Conservation (phyloP, 768 basidiomycete species). For the Hortiboletus flavorubellus region DNA sequence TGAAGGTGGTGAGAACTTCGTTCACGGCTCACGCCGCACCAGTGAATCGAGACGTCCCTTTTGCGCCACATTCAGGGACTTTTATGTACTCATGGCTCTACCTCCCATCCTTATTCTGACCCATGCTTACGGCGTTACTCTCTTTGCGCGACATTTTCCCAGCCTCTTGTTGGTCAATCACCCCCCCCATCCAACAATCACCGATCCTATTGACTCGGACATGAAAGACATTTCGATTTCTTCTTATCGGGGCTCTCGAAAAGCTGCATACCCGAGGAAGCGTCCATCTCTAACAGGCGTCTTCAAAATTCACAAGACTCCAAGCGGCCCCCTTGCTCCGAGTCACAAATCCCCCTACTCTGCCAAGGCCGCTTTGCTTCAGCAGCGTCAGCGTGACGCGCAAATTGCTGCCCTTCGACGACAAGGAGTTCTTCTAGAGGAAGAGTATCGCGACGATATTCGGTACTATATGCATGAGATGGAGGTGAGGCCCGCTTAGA, state of each 20-base stretch:
- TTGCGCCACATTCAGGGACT: constrained; percentile 1
- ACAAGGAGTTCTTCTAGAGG: constrained; percentile 81
- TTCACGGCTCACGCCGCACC: background rate
- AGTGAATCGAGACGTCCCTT: background rate
- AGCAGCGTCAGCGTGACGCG: constrained; percentile 66
- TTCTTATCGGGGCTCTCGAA: constrained; percentile 58
- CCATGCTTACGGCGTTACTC: constrained; percentile 21
- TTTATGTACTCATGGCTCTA: constrained; percentile 3
- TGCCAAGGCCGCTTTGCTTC: constrained; percentile 54
- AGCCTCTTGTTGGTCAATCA: constrained; percentile 46
- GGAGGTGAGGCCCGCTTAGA: constrained; percentile 69
- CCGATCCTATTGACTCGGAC: constrained; percentile 31
- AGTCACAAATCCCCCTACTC: constrained; percentile 64
- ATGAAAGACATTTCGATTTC: constrained; percentile 77
- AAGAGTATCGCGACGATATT: constrained; percentile 94
- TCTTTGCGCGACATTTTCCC: constrained; percentile 21
- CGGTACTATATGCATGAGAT: constrained; percentile 93
- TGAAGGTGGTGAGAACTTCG: background rate
- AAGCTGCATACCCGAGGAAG: constrained; percentile 76
- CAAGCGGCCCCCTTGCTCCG: constrained; percentile 42
- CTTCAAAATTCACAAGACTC: constrained; percentile 62
- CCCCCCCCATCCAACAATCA: constrained; percentile 39
- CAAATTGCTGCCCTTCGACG: constrained; percentile 67
- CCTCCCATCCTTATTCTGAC: constrained; percentile 2
- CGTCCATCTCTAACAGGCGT: constrained; percentile 81